Conservation (phyloP, 2,329 filamentous ascomycete genomes). For the Thielaviopsis ethacetica region DNA sequence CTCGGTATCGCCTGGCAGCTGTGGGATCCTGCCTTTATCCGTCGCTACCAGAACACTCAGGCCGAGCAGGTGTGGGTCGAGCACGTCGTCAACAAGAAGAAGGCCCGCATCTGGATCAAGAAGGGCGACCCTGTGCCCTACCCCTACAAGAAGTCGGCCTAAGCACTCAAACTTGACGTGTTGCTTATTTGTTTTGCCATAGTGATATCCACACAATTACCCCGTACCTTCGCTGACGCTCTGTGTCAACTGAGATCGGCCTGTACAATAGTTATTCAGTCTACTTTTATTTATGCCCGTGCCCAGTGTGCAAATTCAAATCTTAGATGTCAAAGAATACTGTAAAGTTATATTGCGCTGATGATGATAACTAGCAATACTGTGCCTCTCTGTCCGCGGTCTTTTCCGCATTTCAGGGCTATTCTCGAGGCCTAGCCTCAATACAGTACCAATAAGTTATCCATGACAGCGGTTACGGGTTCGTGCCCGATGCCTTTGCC, state of each 20-base stretch:
- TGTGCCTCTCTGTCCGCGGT: too few relatives aligned
- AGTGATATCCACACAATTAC: neutral
- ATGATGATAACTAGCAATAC: neutral
- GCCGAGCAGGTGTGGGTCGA: constrained; percentile 79
- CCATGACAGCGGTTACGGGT: constrained; percentile 16
- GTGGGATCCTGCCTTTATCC: constrained; percentile 88
- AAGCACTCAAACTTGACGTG: neutral
- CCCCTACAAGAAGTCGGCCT: constrained; percentile 31
- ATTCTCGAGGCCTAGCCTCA: neutral
- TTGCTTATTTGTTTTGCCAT: neutral
- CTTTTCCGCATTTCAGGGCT: too few relatives aligned
- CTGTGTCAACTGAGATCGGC: neutral
- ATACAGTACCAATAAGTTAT: neutral
- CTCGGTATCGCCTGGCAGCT: constrained; percentile 86
- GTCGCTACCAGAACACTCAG: constrained; percentile 59
- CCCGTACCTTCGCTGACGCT: neutral
- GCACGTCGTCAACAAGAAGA: constrained; percentile 73
- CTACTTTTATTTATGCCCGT: neutral
- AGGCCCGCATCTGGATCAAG: constrained; percentile 69
- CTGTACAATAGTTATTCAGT: neutral
- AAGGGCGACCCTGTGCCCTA: constrained; percentile 56
- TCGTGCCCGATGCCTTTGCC: constrained; percentile 24
- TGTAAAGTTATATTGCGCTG: neutral
- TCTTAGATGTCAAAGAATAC: neutral
- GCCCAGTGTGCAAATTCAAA: neutral